These are phyloP conservation scores for Draba incana DNA, from an alignment of 345 rosid species.

Conservation along the genomic window DNA sequence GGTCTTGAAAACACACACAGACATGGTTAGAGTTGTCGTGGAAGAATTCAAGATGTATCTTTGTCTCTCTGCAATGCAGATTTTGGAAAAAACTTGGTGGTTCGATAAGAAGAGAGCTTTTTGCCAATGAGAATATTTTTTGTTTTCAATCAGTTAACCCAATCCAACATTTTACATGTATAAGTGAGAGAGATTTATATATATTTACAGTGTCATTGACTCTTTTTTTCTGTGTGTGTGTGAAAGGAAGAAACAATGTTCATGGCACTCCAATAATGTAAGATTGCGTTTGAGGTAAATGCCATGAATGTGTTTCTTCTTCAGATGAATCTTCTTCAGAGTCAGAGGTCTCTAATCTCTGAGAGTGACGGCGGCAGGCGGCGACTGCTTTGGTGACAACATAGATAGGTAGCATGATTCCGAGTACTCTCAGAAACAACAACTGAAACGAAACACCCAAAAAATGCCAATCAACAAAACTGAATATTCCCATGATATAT, in stretches of 20 bases:
- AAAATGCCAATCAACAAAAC: not conserved
- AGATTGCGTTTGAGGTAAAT: constrained; percentile 40
- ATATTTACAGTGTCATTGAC: constrained; percentile 31
- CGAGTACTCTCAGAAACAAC: constrained; percentile 58
- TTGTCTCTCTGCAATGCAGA: constrained; percentile 22
- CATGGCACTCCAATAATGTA: constrained; percentile 44
- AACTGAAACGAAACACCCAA: constrained; percentile 48
- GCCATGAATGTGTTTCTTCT: constrained; percentile 58
- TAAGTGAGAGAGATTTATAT: constrained; percentile 13
- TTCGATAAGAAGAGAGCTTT: constrained; percentile 13
- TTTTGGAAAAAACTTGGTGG: constrained; percentile 4
- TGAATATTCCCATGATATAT: too few species aligned
- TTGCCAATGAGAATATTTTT: constrained; percentile 11
- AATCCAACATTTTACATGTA: constrained; percentile 37
- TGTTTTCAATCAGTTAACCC: constrained; percentile 21
- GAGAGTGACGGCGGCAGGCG: constrained; percentile 52
- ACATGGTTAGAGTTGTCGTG: constrained; percentile 17
- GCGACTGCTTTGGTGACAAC: constrained; percentile 54
- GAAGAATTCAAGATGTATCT: not conserved
- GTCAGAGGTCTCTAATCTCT: constrained; percentile 30
- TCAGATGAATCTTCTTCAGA: constrained; percentile 48
- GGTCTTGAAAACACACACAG: constrained; percentile 17
- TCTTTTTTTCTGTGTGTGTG: constrained; percentile 4
- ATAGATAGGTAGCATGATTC: constrained; percentile 76
- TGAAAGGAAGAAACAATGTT: constrained; percentile 19